These are phyloP conservation scores for Ophiocordyceps robertsii DNA, from an alignment of 2,329 filamentous ascomycete genomes.

Conservation along the genomic window DNA sequence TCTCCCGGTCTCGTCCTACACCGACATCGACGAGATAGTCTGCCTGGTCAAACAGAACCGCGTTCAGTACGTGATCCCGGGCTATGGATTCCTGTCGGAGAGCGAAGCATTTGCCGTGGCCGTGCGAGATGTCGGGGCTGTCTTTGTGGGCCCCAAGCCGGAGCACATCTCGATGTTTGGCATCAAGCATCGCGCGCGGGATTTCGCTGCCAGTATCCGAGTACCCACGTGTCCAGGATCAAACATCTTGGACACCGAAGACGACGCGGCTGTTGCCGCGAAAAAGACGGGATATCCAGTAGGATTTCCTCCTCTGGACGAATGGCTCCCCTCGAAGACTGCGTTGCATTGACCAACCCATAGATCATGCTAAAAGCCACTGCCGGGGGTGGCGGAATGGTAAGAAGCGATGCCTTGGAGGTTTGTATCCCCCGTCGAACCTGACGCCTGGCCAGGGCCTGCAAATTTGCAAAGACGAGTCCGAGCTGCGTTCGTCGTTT, in stretches of 20 bases:
- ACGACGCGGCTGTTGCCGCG: slow-evolving; percentile 40
- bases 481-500: slow-evolving; percentile 38
- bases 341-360: background rate
- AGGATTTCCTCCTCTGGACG: background rate
- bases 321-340: background rate
- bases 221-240: slow-evolving; percentile 26
- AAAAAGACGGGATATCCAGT: slow-evolving; percentile 26
- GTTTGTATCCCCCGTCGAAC: background rate
- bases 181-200: slow-evolving; percentile 34
- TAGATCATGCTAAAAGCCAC: slow-evolving; percentile 40
- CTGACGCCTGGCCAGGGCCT: slow-evolving; percentile 25
- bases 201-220: slow-evolving; percentile 33
- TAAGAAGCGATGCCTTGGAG: background rate
- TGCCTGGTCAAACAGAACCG: slow-evolving; percentile 23
- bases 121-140: slow-evolving; percentile 35
- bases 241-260: slow-evolving; percentile 7
- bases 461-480: slow-evolving; percentile 34
- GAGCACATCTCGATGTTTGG: slow-evolving; percentile 40
- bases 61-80: slow-evolving; percentile 38
- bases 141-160: slow-evolving; percentile 42
- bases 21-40: slow-evolving; percentile 10
- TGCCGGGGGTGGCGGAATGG: slow-evolving; percentile 49
- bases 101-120: slow-evolving; percentile 37
- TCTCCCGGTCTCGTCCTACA: slow-evolving; percentile 1
- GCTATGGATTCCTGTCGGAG: slow-evolving; percentile 3